phyloP scores from a whole-genome alignment of 2,329 filamentous ascomycete species.

The Cryphonectria carpinicola region DNA sequence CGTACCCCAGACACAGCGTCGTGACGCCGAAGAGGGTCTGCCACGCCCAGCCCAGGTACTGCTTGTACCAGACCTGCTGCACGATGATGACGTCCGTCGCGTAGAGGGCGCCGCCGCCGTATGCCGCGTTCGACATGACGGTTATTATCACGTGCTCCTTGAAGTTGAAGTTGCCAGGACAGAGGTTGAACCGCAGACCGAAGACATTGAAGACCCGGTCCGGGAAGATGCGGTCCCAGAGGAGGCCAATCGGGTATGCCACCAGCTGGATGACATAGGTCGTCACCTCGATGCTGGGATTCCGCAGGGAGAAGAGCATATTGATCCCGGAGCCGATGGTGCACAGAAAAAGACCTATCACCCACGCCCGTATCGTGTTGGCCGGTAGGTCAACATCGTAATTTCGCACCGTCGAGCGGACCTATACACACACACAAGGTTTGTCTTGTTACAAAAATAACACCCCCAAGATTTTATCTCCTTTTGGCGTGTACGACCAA shows the following conservation, averaged over 20 bases:
- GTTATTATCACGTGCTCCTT: slow-evolving; percentile 67
- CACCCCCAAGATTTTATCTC: too few species aligned
- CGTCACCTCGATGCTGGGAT: slow-evolving; percentile 62
- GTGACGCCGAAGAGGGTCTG: slow-evolving; percentile 62
- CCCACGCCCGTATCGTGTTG: slow-evolving; percentile 68
- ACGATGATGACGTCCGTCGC: slow-evolving; percentile 57
- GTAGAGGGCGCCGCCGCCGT: slow-evolving; percentile 61
- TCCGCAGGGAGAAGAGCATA: slow-evolving; percentile 63
- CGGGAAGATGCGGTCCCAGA: slow-evolving; percentile 60
- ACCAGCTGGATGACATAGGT: slow-evolving; percentile 67
- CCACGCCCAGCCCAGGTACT: slow-evolving; percentile 49
- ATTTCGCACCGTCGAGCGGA: slow-evolving; percentile 67
- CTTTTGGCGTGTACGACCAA: background rate
- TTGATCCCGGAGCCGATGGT: slow-evolving; percentile 66
- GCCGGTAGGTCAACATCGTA: slow-evolving; percentile 66
- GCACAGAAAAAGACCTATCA: slow-evolving; percentile 62
- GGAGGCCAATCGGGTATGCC: slow-evolving; percentile 61
- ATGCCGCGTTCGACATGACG: slow-evolving; percentile 62
- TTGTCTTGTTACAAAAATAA: background rate
- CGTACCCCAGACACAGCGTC: slow-evolving; percentile 66
- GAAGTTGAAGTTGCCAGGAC: slow-evolving; percentile 62
- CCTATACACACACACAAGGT: slow-evolving; percentile 43
- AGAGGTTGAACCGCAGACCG: slow-evolving; percentile 59
- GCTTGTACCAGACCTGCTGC: slow-evolving; percentile 60
- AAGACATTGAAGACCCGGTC: slow-evolving; percentile 54